Base-by-base conservation (phyloP, 106 monocot species). In the Dactylorhiza incarnata region DNA sequence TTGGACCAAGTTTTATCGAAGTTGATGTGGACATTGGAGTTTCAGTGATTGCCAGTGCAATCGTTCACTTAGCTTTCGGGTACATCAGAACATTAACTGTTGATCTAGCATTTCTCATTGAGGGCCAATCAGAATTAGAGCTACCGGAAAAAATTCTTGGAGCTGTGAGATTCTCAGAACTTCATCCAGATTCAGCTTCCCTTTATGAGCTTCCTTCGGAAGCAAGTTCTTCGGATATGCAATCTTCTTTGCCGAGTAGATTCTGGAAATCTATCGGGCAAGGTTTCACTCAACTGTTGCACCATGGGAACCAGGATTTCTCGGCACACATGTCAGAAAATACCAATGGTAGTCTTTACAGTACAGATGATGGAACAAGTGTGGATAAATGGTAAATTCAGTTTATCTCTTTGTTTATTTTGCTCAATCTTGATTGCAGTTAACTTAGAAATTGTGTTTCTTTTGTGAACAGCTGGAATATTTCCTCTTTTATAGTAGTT, bases 1-100 rank as follows among this genome's bases (percentile, higher is more conserved):
- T 81, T 72, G 89, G 91, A 37, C 77, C 65, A 9, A 85, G 91
- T 73, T 91, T 77, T 71, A 79, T 97, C 72, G 96, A 97, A 80
- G 79, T 93, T 19, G 96, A 97, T 85, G 80, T 97, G 48, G 96
- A 97, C 77, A 85, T 97, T 76, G 96, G 93, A 72, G 78, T 87
- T 61, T 89, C 90, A 17, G 89, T 97, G 71, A 86, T 97, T 75
- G 96, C 96, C 8, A 97, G 87, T 78, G 96, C 96, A 46, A 91
- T 97, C 73, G 89, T 97, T 61, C 96, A 97, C 78, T 86, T 97
- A 74, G 96, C 96, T 25, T 91, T 97, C 81, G 88, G 93, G 47
- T 97, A 91, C 23, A 72, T 97, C 43, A 84, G 81, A 45, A 83
- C 88, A 47, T 43, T 96, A 75, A 97, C 96, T 43, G 89, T 97